A percentile compares a stretch with the other conserved stretches of the same genome.
These are phyloP conservation scores for Aureoboletus auriporus DNA, from an alignment of 768 basidiomycete genomes.

Conservation along the genomic window DNA sequence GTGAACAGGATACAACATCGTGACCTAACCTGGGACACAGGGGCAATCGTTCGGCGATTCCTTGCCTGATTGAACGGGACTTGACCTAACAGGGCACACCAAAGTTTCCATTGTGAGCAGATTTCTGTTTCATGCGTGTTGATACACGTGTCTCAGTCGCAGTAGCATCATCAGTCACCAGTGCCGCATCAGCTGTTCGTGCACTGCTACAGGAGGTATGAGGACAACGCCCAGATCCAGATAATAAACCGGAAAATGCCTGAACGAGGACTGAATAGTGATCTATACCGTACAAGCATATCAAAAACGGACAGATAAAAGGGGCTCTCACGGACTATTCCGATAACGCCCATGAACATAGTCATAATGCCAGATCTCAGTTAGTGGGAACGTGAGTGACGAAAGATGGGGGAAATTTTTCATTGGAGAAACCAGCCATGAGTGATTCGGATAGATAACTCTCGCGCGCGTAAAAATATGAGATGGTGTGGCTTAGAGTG, in stretches of 20 bases:
- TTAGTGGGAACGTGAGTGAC: conserved; percentile 6
- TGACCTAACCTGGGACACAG: conserved; percentile 12
- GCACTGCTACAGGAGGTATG: conserved; percentile 13
- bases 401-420: conserved; percentile 11
- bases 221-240: conserved; percentile 19
- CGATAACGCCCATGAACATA: conserved; percentile 16
- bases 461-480: background rate
- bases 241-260: conserved; percentile 17
- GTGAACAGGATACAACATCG: conserved; percentile 3
- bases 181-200: conserved; percentile 5
- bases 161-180: conserved; percentile 4
- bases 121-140: conserved; percentile 10
- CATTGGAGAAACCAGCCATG: conserved; percentile 2
- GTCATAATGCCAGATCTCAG: conserved; percentile 18
- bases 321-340: conserved; percentile 24
- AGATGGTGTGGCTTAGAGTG: background rate
- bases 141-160: conserved; percentile 23
- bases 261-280: conserved; percentile 15
- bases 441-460: conserved; percentile 1
- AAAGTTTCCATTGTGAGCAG: conserved; percentile 5
- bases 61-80: conserved; percentile 16
- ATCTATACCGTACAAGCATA: conserved; percentile 22
- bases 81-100: conserved; percentile 6
- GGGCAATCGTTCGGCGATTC: conserved; percentile 14
- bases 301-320: conserved; percentile 6